These are phyloP conservation scores for Elasticomyces elasticus DNA, from an alignment of 495 filamentous ascomycete genomes.

Conservation along the genomic window DNA sequence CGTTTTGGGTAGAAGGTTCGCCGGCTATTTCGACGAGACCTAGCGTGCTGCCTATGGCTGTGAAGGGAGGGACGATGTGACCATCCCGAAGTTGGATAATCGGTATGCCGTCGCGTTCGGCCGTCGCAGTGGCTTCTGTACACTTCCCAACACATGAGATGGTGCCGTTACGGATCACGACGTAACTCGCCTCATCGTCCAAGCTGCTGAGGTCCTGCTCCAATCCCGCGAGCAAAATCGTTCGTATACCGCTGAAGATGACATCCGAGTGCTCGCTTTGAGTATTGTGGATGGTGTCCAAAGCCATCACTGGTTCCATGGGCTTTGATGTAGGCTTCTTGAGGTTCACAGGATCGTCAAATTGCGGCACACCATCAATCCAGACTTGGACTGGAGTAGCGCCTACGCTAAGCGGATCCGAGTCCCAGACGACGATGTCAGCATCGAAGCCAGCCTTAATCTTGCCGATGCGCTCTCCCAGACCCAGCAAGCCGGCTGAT, in stretches of 20 bases:
- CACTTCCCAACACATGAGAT: slow-evolving; percentile 40
- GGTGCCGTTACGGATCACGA: slow-evolving; percentile 43
- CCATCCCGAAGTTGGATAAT: slow-evolving; percentile 44
- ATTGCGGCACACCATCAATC: slow-evolving; percentile 47
- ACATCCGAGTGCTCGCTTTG: slow-evolving; percentile 18
- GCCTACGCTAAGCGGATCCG: slow-evolving; percentile 50
- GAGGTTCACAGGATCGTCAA: slow-evolving; percentile 22
- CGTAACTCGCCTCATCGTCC: slow-evolving; percentile 18
- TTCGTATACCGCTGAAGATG: slow-evolving; percentile 19
- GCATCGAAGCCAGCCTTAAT: slow-evolving; percentile 54
- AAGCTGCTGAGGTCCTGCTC: too few species aligned
- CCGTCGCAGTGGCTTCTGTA: slow-evolving; percentile 12
- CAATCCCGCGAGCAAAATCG: not conserved
- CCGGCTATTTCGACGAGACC: slow-evolving; percentile 49
- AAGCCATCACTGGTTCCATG: slow-evolving; percentile 17
- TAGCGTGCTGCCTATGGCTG: slow-evolving; percentile 41
- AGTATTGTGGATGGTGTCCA: slow-evolving; percentile 20
- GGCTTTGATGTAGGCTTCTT: slow-evolving; percentile 27
- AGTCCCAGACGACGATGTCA: slow-evolving; percentile 58
- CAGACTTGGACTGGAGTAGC: slow-evolving; percentile 53
- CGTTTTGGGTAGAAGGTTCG: slow-evolving; percentile 41
- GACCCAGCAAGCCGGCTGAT: slow-evolving; percentile 48
- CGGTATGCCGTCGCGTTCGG: slow-evolving; percentile 6
- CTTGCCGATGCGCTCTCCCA: slow-evolving; percentile 52
- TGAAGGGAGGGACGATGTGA: slow-evolving; percentile 46